These are phyloP conservation scores for Cytospora leucostoma DNA, from an alignment of 2,329 filamentous ascomycete species.

Conservation along the genomic window DNA sequence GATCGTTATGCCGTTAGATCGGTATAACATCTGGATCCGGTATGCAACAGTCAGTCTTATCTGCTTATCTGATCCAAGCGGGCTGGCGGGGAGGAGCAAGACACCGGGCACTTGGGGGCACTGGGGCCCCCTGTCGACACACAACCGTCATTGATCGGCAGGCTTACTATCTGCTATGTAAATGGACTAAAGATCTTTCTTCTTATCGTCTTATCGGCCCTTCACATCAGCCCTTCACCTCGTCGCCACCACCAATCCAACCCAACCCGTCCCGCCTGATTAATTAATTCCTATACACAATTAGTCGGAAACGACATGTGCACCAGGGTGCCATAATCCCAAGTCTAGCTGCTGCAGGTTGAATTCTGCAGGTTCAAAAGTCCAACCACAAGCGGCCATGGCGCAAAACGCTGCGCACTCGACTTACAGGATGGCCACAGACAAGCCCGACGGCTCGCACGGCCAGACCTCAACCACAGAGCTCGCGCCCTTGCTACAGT, in stretches of 20 bases:
- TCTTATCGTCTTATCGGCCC: background rate
- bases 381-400: conserved; percentile 16
- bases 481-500: conserved; percentile 50
- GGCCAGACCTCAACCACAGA: conserved; percentile 19
- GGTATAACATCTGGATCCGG: too few relatives aligned
- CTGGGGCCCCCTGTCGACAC: too few relatives aligned
- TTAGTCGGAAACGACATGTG: conserved; percentile 6
- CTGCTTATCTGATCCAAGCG: background rate
- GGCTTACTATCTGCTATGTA: too few relatives aligned
- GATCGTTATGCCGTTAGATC: background rate
- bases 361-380: conserved; percentile 1
- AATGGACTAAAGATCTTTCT: conserved; percentile 6
- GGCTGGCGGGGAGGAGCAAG: too few relatives aligned
- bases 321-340: conserved; percentile 10
- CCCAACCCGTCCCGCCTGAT: background rate
- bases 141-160: too few relatives aligned
- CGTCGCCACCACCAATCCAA: background rate
- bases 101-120: too few relatives aligned
- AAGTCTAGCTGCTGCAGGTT: conserved; percentile 1
- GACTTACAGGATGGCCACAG: conserved; percentile 25
- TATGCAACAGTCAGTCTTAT: conserved; percentile 11
- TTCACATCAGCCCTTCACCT: conserved; percentile 5
- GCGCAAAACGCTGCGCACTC: conserved; percentile 27
- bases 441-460: conserved; percentile 17
- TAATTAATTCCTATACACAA: too few relatives aligned